A percentile compares a stretch with the other conserved stretches of the same genome.
These are phyloP conservation scores for Populus hybrid DNA, from an alignment of 441 rosid genomes.

Conservation along the genomic window DNA sequence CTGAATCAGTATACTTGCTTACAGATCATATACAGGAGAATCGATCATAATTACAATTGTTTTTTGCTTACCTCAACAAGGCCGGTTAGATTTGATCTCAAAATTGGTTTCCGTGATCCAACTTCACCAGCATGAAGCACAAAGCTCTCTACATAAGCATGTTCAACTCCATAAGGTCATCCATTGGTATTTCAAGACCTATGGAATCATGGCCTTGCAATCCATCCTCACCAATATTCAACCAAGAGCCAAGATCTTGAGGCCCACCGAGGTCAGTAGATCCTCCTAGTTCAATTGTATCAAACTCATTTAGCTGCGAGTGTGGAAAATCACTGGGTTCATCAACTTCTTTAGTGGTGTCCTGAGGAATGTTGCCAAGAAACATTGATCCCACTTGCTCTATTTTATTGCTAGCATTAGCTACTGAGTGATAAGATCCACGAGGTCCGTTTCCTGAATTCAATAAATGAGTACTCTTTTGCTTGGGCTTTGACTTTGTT, in stretches of 20 bases:
- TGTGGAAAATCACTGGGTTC: constrained; percentile 49
- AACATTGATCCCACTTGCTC: constrained; percentile 15
- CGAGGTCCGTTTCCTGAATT: constrained; percentile 32
- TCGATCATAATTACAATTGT: constrained; percentile 1
- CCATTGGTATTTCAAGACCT: constrained; percentile 93
- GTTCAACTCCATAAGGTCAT: constrained; percentile 61
- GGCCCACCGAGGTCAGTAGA: constrained; percentile 34
- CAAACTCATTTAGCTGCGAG: constrained; percentile 52
- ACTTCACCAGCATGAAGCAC: not conserved
- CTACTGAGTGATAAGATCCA: constrained; percentile 11
- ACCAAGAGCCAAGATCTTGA: constrained; percentile 60
- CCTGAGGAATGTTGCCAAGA: constrained; percentile 11
- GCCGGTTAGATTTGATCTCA: not conserved
- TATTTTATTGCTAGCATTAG: constrained; percentile 13
- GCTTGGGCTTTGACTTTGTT: constrained; percentile 62
- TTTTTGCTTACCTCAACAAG: constrained; percentile 1
- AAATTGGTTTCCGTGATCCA: not conserved
- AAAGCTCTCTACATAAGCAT: constrained; percentile 25
- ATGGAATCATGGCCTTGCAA: constrained; percentile 61
- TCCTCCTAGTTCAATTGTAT: constrained; percentile 36
- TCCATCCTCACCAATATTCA: constrained; percentile 60
- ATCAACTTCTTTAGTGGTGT: constrained; percentile 29
- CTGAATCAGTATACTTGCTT: not conserved
- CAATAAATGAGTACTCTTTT: constrained; percentile 44
- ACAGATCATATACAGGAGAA: constrained; percentile 13